Evolutionary conservation across 257 asterid species (phyloP), one percentile per base, ranked within the genome.

Genomic region (Nicotiana obtusifolia): DNA sequence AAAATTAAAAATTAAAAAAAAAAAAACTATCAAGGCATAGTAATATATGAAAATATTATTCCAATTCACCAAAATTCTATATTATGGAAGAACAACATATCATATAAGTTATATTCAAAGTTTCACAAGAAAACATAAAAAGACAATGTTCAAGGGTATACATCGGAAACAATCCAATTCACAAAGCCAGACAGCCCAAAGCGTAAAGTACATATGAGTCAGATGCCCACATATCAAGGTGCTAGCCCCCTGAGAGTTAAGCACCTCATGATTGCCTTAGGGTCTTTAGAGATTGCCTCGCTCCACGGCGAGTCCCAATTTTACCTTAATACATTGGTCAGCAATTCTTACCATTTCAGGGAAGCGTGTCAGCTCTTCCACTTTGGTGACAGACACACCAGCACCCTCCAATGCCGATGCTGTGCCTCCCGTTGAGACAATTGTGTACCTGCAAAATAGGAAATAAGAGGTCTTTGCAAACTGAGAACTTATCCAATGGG

Each of bases 401-500:
- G 88, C 86, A 75, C 81, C 82, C 87, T 91, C 97, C 85, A 95
- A 82, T 80, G 99, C 83, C n/a, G 93, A 89, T 54, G 98, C 93
- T 41, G 99, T 95, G 82, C 99, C 98, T 88, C 99, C 99, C 10
- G 98, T 94, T 76, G 99, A 95, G 84, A 95, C 94, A 87, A 95
- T 94, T 76, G 92, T 92, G 88, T 87, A 94, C 80, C 99, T 95
- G 77, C 33, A 62, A 60, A 66, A 75, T 75, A 75, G 80, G 60
- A 75, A 49, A 77, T 44, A 33, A 41, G 84, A 85, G 26, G 31
- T 64, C 9, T 66, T 47, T 22, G 30, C 19, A 73, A 14, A 35
- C 1, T 64, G 71, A 80, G 30, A 67, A 30, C 57, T 2, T 61
- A 78, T 24, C 62, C 33, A 33, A 37, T 41, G 76, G 16, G 14